Conservation (phyloP, 2,329 filamentous ascomycete species). For the Thelonectria discophora region DNA sequence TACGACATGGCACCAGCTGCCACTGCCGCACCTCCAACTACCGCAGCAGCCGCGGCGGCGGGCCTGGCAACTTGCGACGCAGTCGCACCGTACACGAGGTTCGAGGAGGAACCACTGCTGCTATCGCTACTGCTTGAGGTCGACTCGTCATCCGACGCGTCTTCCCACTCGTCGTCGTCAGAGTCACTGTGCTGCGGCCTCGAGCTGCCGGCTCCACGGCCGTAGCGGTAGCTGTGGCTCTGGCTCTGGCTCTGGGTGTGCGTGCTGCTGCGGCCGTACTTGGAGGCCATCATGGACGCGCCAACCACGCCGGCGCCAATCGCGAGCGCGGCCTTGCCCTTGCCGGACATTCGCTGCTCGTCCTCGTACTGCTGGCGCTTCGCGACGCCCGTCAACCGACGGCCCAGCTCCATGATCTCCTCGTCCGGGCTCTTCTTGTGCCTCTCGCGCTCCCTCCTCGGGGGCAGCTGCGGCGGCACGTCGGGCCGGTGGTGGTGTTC, state of each 20-base stretch:
- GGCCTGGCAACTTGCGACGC: slow-evolving; percentile 40
- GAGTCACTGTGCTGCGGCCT: slow-evolving; percentile 50
- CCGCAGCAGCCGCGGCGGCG: slow-evolving; percentile 36
- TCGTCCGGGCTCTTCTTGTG: slow-evolving; percentile 59
- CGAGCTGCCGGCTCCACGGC: slow-evolving; percentile 53
- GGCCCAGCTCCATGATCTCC: slow-evolving; percentile 65
- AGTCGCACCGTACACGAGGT: slow-evolving; percentile 48
- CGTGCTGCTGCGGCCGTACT: slow-evolving; percentile 46
- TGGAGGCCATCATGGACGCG: slow-evolving; percentile 53
- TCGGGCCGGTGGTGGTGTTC: slow-evolving; percentile 32
- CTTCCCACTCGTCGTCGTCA: slow-evolving; percentile 65
- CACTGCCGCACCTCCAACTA: slow-evolving; percentile 53
- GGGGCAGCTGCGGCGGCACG: slow-evolving; percentile 27
- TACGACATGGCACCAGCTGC: slow-evolving; percentile 53
- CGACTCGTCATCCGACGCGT: slow-evolving; percentile 60
- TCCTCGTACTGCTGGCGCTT: slow-evolving; percentile 57
- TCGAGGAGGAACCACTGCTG: slow-evolving; percentile 49
- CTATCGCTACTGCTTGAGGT: slow-evolving; percentile 44
- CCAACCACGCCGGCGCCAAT: slow-evolving; percentile 49
- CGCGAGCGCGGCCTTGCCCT: slow-evolving; percentile 34
- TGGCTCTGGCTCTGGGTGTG: slow-evolving; percentile 40
- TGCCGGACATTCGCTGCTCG: slow-evolving; percentile 53
- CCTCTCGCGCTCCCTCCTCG: slow-evolving; percentile 17
- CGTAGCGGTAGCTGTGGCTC: slow-evolving; percentile 40
- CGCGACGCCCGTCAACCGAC: slow-evolving; percentile 63